Conservation (phyloP, 139 green algal species). For the Closterium sp. region DNA sequence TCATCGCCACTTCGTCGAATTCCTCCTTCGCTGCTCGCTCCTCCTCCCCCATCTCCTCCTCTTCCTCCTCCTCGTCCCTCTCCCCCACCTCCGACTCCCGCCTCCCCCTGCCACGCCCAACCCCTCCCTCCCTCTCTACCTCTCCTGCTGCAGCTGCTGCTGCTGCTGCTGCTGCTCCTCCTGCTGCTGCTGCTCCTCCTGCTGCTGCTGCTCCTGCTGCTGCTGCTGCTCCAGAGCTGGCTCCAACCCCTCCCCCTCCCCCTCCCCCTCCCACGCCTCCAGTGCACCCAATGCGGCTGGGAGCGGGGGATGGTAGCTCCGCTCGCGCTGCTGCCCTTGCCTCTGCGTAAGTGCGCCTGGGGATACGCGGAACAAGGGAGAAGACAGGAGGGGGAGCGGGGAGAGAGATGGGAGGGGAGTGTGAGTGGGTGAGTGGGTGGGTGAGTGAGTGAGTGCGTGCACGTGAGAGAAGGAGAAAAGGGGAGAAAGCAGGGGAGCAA, state of each 20-base stretch:
- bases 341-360: background rate
- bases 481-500: no score
- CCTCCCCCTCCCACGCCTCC: background rate
- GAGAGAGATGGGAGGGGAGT: no score
- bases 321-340: background rate
- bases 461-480: no score
- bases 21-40: constrained; percentile 1
- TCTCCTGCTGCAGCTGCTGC: background rate
- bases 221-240: background rate
- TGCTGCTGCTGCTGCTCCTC: background rate
- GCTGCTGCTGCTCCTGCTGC: background rate
- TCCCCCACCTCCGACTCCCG: background rate
- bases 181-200: background rate
- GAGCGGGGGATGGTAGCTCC: background rate
- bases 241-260: background rate
- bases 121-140: background rate
- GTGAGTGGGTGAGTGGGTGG: no score
- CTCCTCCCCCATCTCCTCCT: background rate
- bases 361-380: background rate
- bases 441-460: no score
- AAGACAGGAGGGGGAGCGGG: no score
- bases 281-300: background rate
- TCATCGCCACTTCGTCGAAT: constrained; percentile 4
- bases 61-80: background rate
- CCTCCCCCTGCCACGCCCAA: background rate